Conservation (phyloP, 352 stramenopile species). For the Pythium oligandrum region DNA sequence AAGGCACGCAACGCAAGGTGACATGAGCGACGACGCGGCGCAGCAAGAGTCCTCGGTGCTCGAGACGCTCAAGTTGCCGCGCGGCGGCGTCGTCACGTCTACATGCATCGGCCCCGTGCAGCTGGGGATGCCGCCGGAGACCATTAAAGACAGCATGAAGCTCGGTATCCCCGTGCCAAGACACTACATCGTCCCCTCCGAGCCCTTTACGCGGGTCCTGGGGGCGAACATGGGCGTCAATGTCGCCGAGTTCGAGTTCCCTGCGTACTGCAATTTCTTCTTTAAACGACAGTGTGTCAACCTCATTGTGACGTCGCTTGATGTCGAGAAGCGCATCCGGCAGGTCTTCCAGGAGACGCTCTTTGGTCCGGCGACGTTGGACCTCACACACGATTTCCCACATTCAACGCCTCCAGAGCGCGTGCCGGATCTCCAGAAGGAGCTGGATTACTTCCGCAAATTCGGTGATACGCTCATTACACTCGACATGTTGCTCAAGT, state of each 20-base stretch:
- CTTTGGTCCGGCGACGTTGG: constrained; percentile 69
- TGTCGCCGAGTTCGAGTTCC: constrained; percentile 97
- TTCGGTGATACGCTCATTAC: constrained; percentile 88
- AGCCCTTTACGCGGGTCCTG: constrained; percentile 93
- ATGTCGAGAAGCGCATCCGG: constrained; percentile 78
- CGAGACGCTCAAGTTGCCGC: constrained; percentile 67
- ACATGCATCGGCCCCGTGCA: constrained; percentile 80
- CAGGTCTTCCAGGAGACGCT: constrained; percentile 89
- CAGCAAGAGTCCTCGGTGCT: constrained; percentile 24
- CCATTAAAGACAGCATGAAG: constrained; percentile 97
- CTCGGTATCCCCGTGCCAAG: constrained; percentile 90
- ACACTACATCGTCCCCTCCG: constrained; percentile 94
- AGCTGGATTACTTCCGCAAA: constrained; percentile 88
- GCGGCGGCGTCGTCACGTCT: constrained; percentile 67
- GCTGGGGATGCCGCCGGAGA: constrained; percentile 95
- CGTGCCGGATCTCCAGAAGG: constrained; percentile 73
- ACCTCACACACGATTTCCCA: constrained; percentile 76
- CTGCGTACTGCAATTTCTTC: constrained; percentile 98
- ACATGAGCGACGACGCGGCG: background rate
- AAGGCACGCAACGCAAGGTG: too few species aligned
- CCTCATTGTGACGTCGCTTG: constrained; percentile 72
- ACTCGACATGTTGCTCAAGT: constrained; percentile 86
- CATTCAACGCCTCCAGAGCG: constrained; percentile 41
- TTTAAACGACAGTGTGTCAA: constrained; percentile 87
- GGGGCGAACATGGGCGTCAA: constrained; percentile 94